phyloP scores from a whole-genome alignment of 179 eudicot genomes.

The Sideroxylon spinosum region DNA sequence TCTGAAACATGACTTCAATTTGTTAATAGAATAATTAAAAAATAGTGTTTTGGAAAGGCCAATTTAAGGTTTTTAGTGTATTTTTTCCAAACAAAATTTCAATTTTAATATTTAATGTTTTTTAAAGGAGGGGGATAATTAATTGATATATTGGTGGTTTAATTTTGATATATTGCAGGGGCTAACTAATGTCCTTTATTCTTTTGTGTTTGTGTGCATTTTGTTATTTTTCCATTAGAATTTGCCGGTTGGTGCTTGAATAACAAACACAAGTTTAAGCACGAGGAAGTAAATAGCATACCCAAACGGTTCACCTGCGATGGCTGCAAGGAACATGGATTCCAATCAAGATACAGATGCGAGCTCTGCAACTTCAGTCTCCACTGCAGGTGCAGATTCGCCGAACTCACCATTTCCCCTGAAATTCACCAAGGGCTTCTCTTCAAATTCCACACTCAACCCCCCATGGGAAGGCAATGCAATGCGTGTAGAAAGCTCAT shows the following conservation, averaged over 20 bases:
- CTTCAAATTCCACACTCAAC: conserved; percentile 11
- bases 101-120: too few relatives aligned
- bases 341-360: conserved; percentile 13
- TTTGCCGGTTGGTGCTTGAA: too few relatives aligned
- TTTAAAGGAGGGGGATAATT: too few relatives aligned
- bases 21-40: too few relatives aligned
- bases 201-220: not conserved
- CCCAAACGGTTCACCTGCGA: conserved; percentile 20
- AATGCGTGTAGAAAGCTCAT: conserved; percentile 27
- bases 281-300: not conserved
- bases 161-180: too few relatives aligned
- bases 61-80: too few relatives aligned
- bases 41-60: too few relatives aligned
- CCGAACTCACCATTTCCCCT: conserved; percentile 9
- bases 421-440: conserved; percentile 9
- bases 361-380: conserved; percentile 14
- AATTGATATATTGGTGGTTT: too few relatives aligned
- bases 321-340: conserved; percentile 17
- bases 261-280: conserved; percentile 10
- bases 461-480: conserved; percentile 12
- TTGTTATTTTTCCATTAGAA: too few relatives aligned
- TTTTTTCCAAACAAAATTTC: too few relatives aligned
- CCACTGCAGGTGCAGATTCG: conserved; percentile 14
- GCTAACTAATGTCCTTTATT: too few relatives aligned
- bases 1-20: too few relatives aligned